phyloP scores from a whole-genome alignment of 1,139 yeast species.

The Hyphopichia burtonii region DNA sequence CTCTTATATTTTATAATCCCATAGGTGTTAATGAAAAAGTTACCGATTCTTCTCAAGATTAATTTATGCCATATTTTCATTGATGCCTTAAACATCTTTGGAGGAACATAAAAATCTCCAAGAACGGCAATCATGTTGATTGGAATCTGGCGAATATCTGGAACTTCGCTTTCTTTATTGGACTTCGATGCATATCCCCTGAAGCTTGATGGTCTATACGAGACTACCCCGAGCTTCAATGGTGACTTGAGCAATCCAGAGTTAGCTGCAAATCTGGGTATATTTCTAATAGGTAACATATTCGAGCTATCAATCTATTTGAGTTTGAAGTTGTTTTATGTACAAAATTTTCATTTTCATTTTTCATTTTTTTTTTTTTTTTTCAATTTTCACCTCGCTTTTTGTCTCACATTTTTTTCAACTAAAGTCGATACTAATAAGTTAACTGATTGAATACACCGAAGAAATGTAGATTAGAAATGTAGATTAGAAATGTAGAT shows the following conservation, averaged over 20 bases:
- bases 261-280: not conserved
- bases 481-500: too few relatives aligned
- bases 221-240: not conserved
- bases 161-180: conserved; percentile 14
- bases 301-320: not conserved
- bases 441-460: too few relatives aligned
- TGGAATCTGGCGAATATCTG: conserved; percentile 41
- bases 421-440: too few relatives aligned
- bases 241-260: not conserved
- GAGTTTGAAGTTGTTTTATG: not conserved
- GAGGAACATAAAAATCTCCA: conserved; percentile 47
- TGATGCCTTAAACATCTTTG: conserved; percentile 30
- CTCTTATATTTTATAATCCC: conserved; percentile 40
- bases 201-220: not conserved
- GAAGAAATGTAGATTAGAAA: too few relatives aligned
- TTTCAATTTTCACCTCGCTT: not conserved
- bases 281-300: conserved; percentile 2
- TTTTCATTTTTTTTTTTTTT: not conserved
- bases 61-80: conserved; percentile 39
- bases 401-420: not conserved
- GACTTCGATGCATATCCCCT: conserved; percentile 7
- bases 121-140: conserved; percentile 40
- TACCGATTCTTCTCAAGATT: conserved; percentile 37
- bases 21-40: conserved; percentile 44
- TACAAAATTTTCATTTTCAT: not conserved